A percentile compares a stretch with the other conserved stretches of the same genome.
phyloP scores from a whole-genome alignment of 192 early-diverging fungal genomes.

The Rhizophagus clarus region DNA sequence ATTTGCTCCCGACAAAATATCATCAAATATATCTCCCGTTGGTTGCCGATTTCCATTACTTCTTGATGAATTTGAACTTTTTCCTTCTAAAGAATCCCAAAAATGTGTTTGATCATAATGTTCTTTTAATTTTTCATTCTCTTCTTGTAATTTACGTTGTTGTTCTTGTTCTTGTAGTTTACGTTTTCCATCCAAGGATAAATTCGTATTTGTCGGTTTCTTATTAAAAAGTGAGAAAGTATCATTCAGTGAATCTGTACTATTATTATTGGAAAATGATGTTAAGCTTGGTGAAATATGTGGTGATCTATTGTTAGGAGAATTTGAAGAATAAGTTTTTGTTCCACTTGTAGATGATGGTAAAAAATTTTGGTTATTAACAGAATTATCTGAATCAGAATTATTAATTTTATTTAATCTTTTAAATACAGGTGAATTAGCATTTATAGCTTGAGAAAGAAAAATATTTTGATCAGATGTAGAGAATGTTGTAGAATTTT shows the following conservation, averaged over 20 bases:
- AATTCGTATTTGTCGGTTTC: not conserved
- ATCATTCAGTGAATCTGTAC: not conserved
- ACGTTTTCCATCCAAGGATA: slow-evolving; percentile 11
- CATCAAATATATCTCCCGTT: not conserved
- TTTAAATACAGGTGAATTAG: slow-evolving; percentile 18
- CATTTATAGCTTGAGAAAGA: not conserved
- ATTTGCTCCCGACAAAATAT: not conserved
- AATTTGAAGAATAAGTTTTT: not conserved
- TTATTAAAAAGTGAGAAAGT: slow-evolving; percentile 17
- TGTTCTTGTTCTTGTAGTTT: slow-evolving; percentile 17
- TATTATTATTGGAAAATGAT: not conserved
- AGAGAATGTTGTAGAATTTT: not conserved
- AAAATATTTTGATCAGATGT: slow-evolving; percentile 3
- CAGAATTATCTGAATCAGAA: not conserved
- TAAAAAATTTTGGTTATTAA: not conserved
- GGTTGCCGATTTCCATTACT: not conserved
- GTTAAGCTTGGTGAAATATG: not conserved
- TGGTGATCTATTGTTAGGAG: not conserved
- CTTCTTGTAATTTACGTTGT: slow-evolving; percentile 13
- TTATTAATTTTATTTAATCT: slow-evolving; percentile 3
- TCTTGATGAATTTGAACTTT: not conserved
- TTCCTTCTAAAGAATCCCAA: slow-evolving; percentile 21
- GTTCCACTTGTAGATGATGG: not conserved
- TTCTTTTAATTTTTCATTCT: not conserved
- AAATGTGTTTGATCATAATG: slow-evolving; percentile 16